Conservation (phyloP, 176 grass and related monocot species). For the Bolboschoenus planiculmis region DNA sequence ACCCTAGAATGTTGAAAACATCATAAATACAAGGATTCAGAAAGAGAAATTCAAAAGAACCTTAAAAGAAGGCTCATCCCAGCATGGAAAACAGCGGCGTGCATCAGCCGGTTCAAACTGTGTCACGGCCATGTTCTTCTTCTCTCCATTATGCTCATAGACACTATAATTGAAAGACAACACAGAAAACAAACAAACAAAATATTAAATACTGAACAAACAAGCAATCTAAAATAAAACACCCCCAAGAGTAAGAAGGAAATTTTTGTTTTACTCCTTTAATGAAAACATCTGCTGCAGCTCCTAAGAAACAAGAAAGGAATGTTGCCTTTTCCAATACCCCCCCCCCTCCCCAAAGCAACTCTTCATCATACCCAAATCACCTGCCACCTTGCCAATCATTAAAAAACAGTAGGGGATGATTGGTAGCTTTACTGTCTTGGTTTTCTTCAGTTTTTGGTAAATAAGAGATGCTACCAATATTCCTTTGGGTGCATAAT, state of each 20-base stretch:
- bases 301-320: background rate
- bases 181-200: slow-evolving; percentile 9
- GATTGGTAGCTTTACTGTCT: background rate
- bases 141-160: slow-evolving; percentile 79
- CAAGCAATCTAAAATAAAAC: background rate
- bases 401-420: background rate
- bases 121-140: slow-evolving; percentile 89
- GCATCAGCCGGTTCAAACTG: slow-evolving; percentile 84
- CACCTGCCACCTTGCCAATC: background rate
- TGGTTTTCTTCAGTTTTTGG: background rate
- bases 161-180: slow-evolving; percentile 35
- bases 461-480: background rate
- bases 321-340: background rate
- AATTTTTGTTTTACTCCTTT: background rate
- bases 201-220: background rate
- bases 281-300: background rate
- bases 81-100: slow-evolving; percentile 78
- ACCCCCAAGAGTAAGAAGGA: background rate
- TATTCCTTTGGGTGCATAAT: background rate
- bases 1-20: background rate
- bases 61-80: slow-evolving; percentile 94
- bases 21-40: background rate
- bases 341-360: background rate
- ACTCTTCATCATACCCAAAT: background rate
- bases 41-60: slow-evolving; percentile 23